Evolutionary conservation across 2,329 filamentous ascomycete species (phyloP).

Genomic region (Scedosporium dehoogii): DNA sequence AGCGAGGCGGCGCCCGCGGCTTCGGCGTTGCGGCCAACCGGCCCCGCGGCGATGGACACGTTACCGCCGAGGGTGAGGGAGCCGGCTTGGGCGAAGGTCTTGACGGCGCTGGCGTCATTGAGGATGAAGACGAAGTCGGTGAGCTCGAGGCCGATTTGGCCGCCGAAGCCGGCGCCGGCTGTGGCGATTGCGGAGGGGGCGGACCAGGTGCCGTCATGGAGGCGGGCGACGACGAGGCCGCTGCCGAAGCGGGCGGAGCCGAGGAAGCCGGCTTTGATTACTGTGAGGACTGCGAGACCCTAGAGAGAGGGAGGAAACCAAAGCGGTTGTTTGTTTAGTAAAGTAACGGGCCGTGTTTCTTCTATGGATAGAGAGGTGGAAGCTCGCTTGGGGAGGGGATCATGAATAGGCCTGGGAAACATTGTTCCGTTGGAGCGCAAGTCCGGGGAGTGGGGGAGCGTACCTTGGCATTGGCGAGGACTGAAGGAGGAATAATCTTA

Average conservation of each 20-base stretch:
- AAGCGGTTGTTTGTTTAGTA: background rate
- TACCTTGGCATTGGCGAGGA: constrained; percentile 88
- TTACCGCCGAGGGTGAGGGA: constrained; percentile 91
- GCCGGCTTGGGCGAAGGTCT: constrained; percentile 86
- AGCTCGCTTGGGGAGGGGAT: background rate
- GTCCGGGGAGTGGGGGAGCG: constrained; percentile 9
- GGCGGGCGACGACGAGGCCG: constrained; percentile 70
- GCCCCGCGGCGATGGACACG: constrained; percentile 89
- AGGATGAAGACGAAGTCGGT: constrained; percentile 98
- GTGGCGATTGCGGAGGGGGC: constrained; percentile 75
- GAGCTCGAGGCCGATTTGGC: constrained; percentile 78
- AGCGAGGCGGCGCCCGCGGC: constrained; percentile 88
- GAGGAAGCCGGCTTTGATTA: constrained; percentile 80
- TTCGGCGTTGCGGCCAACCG: constrained; percentile 89
- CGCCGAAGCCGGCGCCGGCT: constrained; percentile 71
- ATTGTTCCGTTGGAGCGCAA: background rate
- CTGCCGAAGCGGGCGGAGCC: constrained; percentile 74
- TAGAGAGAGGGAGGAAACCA: constrained; percentile 15
- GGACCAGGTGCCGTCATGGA: constrained; percentile 70
- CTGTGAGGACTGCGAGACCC: constrained; percentile 77
- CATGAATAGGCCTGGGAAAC: background rate
- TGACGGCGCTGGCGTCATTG: constrained; percentile 81
- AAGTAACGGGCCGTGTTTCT: background rate
- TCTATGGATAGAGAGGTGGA: no score
- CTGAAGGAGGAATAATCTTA: constrained; percentile 86